Evolutionary conservation across 345 rosid species (phyloP).

Genomic region (Arabidopsis thaliana): TAIR10.1 NC_003074.8:5757001-5757500

Average conservation of each 20-base stretch:
- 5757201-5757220: constrained; percentile 50
- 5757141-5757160: constrained; percentile 72
- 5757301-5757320: constrained; percentile 65
- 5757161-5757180: constrained; percentile 60
- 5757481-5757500: not conserved
- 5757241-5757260: constrained; percentile 48
- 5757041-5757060: constrained; percentile 75
- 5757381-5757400: constrained; percentile 80
- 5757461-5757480: constrained; percentile 88
- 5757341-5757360: constrained; percentile 69
- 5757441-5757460: constrained; percentile 85
- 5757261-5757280: constrained; percentile 40
- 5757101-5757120: constrained; percentile 81
- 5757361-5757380: constrained; percentile 68
- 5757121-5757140: constrained; percentile 89
- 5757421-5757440: constrained; percentile 87
- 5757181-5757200: constrained; percentile 67
- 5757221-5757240: constrained; percentile 45
- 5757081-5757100: constrained; percentile 83
- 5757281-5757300: constrained; percentile 71
- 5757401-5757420: constrained; percentile 95
- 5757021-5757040: constrained; percentile 76
- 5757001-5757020: constrained; percentile 2
- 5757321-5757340: constrained; percentile 45
- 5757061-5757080: constrained; percentile 76